Base-by-base conservation (phyloP, 768 basidiomycete species). In the Hypholoma sublateritium region DNA sequence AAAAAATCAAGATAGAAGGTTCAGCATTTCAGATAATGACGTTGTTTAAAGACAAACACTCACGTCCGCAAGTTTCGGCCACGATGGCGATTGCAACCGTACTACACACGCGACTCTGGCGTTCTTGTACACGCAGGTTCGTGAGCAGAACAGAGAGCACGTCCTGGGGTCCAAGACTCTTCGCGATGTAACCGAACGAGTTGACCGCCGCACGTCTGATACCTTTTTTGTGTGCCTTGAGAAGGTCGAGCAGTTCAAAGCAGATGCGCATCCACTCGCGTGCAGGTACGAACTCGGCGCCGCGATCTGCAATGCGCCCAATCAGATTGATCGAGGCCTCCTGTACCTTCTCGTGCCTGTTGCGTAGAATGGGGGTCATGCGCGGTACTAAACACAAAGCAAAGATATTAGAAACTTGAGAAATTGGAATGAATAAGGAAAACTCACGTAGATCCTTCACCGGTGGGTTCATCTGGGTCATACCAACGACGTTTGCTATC, bases 221-320 rank as follows among this genome's bases (percentile, higher is more conserved):
- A 42, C 91, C 96, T 74, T 98, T 98, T 79, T 99, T 99, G 78
- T 99, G 97, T 8, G 97, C 97, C 71, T 98, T 98, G 66, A 98
- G 82, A 22, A 99, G 80, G 68, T 98, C 97, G 49, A 99, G 83
- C 34, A 99, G 76, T 69, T 99, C 97, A 73, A 99, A 98, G 70
- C 97, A 98, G 68, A 99, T 98, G 68, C 97, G 89, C 97, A 99
- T 99, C 97, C 96, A 98, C 74, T 99, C 97, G 66, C 97, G 86
- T 9, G 97, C 96, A 14, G 97, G 95, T 0, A 99, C 96, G 59
- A 93, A 98, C 73, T 98, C 97, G 19, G 97, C 96, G 54, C 97
- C 97, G 73, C 97, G 94, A 85, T 99, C 97, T 56, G 97, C 96
- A 63, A 99, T 98, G 74, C 96, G 96, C 63, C 97, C 97, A 63